Base-by-base conservation (phyloP, 2,329 filamentous ascomycete species). In the Nemania diffusa region DNA sequence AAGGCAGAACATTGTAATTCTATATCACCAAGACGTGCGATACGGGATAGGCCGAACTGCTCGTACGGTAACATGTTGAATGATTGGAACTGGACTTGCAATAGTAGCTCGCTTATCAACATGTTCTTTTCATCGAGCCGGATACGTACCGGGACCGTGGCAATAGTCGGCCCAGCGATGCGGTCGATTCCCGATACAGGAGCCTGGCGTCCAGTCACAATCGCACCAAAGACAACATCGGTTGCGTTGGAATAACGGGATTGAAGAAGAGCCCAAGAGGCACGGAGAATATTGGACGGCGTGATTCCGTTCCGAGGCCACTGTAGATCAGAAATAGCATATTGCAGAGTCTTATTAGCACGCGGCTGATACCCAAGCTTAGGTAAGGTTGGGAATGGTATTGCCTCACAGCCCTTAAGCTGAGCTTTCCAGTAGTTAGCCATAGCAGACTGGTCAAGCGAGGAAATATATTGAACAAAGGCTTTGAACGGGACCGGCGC, bases 181-280 rank as follows among this genome's bases (percentile, higher is more conserved):
- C 29, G 20, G 24, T 60, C 57, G 24, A 60, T 50, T 20, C 37
- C 26, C 20, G 37, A 7, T 20, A 58, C 40, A 32, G 56, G 44
- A 44, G 56, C 37, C n/a, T 58, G 37, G 20, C 56, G 56, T 20
- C 56, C 56, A 20, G 44, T 46, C n/a, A 58, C 56, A 20, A 50
- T 27, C 20, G 11, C 40, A 22, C 56, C 56, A 27, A 58, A 58
- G n/a, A 58, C 40, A 22, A 29, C 34, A 26, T 58, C 56, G n/a
- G 24, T 24, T 22, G 56, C 15, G 26, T 50, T 27, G 24, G 56
- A 26, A 50, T 46, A 46, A 46, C 56, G 37, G 34, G 40, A 32
- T 32, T 58, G 56, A 46, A 58, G 37, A 50, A 58, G 40, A 46
- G 56, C 56, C 56, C 56, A 58, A 46, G 56, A 20, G 56, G 56